These are phyloP conservation scores for Leccinum griseonigrum DNA, from an alignment of 1,284 basidiomycete genomes.

Conservation along the genomic window DNA sequence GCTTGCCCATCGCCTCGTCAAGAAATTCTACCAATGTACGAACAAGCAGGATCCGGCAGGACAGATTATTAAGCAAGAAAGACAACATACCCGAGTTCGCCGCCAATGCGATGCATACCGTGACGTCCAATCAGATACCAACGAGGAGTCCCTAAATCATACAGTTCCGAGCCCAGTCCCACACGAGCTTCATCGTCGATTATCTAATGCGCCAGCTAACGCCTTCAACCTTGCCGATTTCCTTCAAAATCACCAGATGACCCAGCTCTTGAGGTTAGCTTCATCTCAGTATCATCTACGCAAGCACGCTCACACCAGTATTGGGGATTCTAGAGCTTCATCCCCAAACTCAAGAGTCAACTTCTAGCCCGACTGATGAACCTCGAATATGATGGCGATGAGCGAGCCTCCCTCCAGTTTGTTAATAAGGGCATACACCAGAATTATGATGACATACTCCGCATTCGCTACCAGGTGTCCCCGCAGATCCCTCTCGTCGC, in stretches of 20 bases:
- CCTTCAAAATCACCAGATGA: constrained; percentile 6
- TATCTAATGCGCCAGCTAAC: background rate
- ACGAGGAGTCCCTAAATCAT: background rate
- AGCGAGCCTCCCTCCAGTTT: background rate
- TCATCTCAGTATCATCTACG: background rate
- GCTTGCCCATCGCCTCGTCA: constrained; percentile 10
- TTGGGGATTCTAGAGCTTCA: constrained; percentile 17
- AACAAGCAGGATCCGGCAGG: constrained; percentile 9
- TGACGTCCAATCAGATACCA: background rate
- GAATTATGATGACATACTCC: constrained; percentile 22
- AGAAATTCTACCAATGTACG: constrained; percentile 12
- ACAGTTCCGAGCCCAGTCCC: background rate
- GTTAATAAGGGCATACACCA: constrained; percentile 17
- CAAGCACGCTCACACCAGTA: background rate
- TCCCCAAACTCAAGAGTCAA: constrained; percentile 17
- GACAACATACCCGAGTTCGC: background rate
- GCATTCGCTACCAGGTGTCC: constrained; percentile 24
- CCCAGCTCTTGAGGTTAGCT: constrained; percentile 11
- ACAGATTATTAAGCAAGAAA: constrained; percentile 14
- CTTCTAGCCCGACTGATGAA: constrained; percentile 8
- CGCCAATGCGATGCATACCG: background rate
- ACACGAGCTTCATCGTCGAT: constrained; percentile 4
- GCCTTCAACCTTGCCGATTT: constrained; percentile 6
- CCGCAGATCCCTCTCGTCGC: constrained; percentile 25
- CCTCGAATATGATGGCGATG: constrained; percentile 11